Evolutionary conservation across 108 stramenopile species (phyloP), one percentile per base, ranked within the genome.

Genomic region (Stephanodiscus minutulus): DNA sequence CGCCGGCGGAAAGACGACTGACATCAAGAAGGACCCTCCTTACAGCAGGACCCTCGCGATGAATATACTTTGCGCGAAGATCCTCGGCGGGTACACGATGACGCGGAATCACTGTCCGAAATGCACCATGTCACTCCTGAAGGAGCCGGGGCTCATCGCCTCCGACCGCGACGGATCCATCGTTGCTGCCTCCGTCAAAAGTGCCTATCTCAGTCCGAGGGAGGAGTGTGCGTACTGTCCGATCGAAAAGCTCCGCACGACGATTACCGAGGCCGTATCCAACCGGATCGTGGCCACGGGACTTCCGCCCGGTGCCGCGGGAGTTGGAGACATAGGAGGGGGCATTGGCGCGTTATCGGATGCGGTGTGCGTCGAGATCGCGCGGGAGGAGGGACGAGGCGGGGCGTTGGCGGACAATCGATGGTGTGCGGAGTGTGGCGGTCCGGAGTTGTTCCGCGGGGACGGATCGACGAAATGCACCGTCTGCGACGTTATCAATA

Each of bases 191-290:
- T 58, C 57, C 20, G 10, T 0, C 59, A 20, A 43, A 20, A 20
- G 36, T 43, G 35, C 15, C 43, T 15, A 44, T 44, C 8, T 1
- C 17, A 59, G 33, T 13, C 18, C 5, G 7, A 36, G 27, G 22
- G 60, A 8, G 8, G 67, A 65, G 47, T 81, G 79, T 53, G 79
- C 57, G 29, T 74, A 37, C 44, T 81, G 79, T 46, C 79, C 79
- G 6, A 60, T 81, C n/a, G 57, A 64, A 20, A 53, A 68, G 35
- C 43, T 74, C 5, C 41, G 79, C 11, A 49, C 67, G 15, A 27
- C 28, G 9, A 70, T 81, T 41, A 50, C 37, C 10, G 28, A 43
- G 36, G 61, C 37, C 15, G 58, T 80, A 21, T 50, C 62, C 8
- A 73, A 66, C 9, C 36, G 56, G 43, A 60, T 73, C 20, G 53